phyloP scores from a whole-genome alignment of 306 rosid genomes.

The Trifolium dubium region DNA sequence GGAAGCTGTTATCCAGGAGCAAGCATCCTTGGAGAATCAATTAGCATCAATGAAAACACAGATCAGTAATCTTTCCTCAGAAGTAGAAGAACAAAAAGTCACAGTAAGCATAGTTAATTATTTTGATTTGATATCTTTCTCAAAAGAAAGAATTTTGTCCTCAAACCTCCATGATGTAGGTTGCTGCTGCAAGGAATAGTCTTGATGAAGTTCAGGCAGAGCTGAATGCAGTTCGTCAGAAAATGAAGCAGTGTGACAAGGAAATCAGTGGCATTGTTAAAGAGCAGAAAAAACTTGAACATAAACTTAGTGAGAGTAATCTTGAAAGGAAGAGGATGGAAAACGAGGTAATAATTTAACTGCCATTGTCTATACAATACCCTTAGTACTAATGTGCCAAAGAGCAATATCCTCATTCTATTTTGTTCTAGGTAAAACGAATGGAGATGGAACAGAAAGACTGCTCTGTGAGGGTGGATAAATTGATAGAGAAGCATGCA shows the following conservation, averaged over 20 bases:
- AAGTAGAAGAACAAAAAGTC: slow-evolving; percentile 70
- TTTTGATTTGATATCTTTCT: slow-evolving; percentile 33
- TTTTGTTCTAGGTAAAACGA: slow-evolving; percentile 68
- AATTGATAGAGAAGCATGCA: slow-evolving; percentile 84
- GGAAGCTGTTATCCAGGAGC: slow-evolving; percentile 84
- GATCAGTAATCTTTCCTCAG: slow-evolving; percentile 59
- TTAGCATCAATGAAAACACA: slow-evolving; percentile 61
- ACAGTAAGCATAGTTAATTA: slow-evolving; percentile 50
- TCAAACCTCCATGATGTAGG: slow-evolving; percentile 59
- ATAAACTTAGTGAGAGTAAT: slow-evolving; percentile 74
- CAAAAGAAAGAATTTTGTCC: slow-evolving; percentile 29
- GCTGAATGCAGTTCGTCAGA: slow-evolving; percentile 63
- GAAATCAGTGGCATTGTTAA: slow-evolving; percentile 73
- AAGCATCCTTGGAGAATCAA: slow-evolving; percentile 71
- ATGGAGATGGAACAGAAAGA: slow-evolving; percentile 89
- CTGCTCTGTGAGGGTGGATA: slow-evolving; percentile 84
- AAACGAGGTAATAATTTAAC: slow-evolving; percentile 69
- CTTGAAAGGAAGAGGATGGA: slow-evolving; percentile 94
- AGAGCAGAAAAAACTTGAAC: slow-evolving; percentile 74
- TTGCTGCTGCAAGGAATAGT: slow-evolving; percentile 59
- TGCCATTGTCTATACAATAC: neutral
- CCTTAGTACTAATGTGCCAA: slow-evolving; percentile 40
- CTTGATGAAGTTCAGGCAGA: slow-evolving; percentile 70
- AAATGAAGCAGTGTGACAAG: slow-evolving; percentile 87
- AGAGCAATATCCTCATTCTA: slow-evolving; percentile 25